Evolutionary conservation across 23 red algal genomes (phyloP).

Genomic region (Gracilaria caudata): DNA sequence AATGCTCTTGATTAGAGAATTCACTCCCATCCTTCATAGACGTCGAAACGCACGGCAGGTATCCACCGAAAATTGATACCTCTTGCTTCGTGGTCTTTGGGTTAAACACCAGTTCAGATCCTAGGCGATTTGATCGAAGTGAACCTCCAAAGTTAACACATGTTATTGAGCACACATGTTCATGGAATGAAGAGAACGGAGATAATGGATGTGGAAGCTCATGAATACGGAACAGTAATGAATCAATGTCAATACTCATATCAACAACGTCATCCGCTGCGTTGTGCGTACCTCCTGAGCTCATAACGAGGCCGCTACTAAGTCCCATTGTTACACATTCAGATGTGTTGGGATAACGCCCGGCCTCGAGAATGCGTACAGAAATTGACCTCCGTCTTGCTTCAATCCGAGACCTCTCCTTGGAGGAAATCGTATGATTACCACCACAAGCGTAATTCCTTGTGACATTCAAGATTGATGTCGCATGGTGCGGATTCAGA

Average conservation of each 20-base stretch:
- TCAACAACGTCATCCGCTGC: constrained; percentile 48
- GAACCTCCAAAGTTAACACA: constrained; percentile 9
- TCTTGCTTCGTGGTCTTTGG: neutral
- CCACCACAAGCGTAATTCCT: constrained; percentile 52
- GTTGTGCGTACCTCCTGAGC: constrained; percentile 9
- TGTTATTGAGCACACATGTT: constrained; percentile 28
- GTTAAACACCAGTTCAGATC: neutral
- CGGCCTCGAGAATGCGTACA: constrained; percentile 5
- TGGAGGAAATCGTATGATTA: constrained; percentile 38
- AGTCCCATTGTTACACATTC: constrained; percentile 63
- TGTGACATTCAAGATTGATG: constrained; percentile 35
- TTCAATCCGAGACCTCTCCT: constrained; percentile 26
- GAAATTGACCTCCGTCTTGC: constrained; percentile 11
- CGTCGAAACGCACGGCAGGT: neutral
- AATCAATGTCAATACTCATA: constrained; percentile 30
- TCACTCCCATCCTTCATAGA: neutral
- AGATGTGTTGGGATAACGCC: constrained; percentile 17
- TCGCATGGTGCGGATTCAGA: constrained; percentile 60
- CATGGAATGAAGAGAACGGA: constrained; percentile 17
- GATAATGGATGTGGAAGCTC: constrained; percentile 46
- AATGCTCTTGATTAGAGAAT: neutral
- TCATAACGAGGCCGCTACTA: constrained; percentile 23
- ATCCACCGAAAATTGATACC: constrained; percentile 40
- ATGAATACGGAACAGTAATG: constrained; percentile 43
- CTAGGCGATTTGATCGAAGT: constrained; percentile 35